Base-by-base conservation (phyloP, 2,329 filamentous ascomycete species). In the Pseudopyricularia cyperi region DNA sequence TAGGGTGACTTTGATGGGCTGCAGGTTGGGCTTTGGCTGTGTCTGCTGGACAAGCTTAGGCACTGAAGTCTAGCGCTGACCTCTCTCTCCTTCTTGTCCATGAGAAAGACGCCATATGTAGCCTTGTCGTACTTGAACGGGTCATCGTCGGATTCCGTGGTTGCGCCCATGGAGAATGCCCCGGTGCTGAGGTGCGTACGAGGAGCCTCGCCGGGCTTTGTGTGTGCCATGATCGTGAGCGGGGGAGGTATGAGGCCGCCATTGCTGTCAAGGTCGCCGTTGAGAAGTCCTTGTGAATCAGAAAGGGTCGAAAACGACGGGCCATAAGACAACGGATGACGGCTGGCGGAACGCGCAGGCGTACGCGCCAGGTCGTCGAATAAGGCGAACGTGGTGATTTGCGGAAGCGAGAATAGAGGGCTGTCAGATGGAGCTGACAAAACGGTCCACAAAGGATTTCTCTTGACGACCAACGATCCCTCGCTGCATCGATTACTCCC, bases 51-150 rank as follows among this genome's bases (percentile, higher is more conserved):
- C 7, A 55, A 54, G 30, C 64, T 62, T 22, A 63, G 54, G 19
- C 59, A 61, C 28, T 63, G 65, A 19, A 74, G 64, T 7, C 64
- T 67, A 24, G 58, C 63, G 52, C 69, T 74, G 14, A 74, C 64
- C 11, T 75, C 69, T 52, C 67, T 63, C 54, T 75, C 71, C 52
- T 64, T 66, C 1, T 64, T 61, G 4, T 66, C 60, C 7, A 65
- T 61, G 8, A 73, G 57, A 37, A 70, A 69, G 9, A 62, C 54
- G 14, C 62, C 64, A 55, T 71, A 71, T 2, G 61, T 55, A 8
- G 63, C 63, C 33, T 60, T 63, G 56, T 75, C 72, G 54, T 73
- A 76, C 48, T 65, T 64, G 60, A 76, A 76, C 0, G 69, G 72
- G 39, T 75, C 71, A 1, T 64, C 60, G 32, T 66, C 65, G 0